These are phyloP conservation scores for Acacia concinna DNA, from an alignment of 331 rosid species.

Conservation along the genomic window DNA sequence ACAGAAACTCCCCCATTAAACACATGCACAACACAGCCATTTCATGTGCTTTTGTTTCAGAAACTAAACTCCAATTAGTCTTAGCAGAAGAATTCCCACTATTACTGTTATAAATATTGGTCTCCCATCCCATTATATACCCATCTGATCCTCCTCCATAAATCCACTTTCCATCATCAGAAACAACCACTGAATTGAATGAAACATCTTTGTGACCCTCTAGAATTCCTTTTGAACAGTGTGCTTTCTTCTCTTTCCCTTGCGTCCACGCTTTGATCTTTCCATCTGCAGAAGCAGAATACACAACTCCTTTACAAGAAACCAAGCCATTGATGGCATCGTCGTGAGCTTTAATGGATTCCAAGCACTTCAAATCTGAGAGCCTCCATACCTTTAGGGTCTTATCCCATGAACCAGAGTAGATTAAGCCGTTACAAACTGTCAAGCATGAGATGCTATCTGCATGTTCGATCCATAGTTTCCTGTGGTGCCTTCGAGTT, in stretches of 20 bases:
- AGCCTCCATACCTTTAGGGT: conserved; percentile 82
- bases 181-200: conserved; percentile 66
- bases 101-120: background rate
- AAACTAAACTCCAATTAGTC: conserved; percentile 55
- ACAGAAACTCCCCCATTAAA: conserved; percentile 60
- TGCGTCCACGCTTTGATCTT: conserved; percentile 86
- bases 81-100: too few relatives aligned
- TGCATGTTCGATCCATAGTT: conserved; percentile 45
- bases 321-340: conserved; percentile 86
- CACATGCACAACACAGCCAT: conserved; percentile 84
- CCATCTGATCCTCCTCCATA: conserved; percentile 91
- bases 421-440: conserved; percentile 60
- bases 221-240: conserved; percentile 58
- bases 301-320: conserved; percentile 64
- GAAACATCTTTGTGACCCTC: conserved; percentile 89
- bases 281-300: conserved; percentile 97
- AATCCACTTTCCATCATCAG: conserved; percentile 85
- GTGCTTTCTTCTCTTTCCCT: conserved; percentile 43
- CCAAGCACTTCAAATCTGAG: conserved; percentile 90
- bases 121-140: conserved; percentile 66
- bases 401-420: conserved; percentile 97
- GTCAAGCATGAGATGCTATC: conserved; percentile 86
- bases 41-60: conserved; percentile 65
- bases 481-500: conserved; percentile 66
- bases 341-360: conserved; percentile 86